Base-by-base conservation (phyloP, 805 yeast species). In the Ogataea allantospora region DNA sequence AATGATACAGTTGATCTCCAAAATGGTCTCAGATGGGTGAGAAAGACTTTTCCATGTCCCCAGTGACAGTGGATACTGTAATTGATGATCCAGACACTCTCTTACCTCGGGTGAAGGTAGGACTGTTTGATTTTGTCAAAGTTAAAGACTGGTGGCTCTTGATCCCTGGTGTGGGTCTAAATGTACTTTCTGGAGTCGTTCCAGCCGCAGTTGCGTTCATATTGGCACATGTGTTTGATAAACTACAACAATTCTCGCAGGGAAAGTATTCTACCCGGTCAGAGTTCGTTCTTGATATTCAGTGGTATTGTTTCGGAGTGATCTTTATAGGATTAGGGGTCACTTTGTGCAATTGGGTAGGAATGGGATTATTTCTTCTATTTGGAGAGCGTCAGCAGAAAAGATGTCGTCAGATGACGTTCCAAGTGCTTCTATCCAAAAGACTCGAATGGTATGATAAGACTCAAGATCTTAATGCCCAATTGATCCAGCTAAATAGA, bases 301-400 rank as follows among this genome's bases (percentile, higher is more conserved):
- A 66, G 25, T 38, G 53, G 47, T 35, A 45, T n/a, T 54, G 64
- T 40, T 50, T 66, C 65, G 27, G 63, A 27, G 51, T 78, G 8
- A 49, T 72, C 27, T 60, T 68, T 0, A 48, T 76, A 3, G 84
- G 80, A 21, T 64, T 66, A 1, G 76, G 70, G 1, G 55, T 70
- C 9, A 53, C 72, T 6, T 49, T 73, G 0, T 42, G 67, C 4
- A 59, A 66, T 30, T 80, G 88, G 81, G 28, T 69, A 0, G 77
- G 82, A 3, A 68, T 83, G 6, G 54, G 71, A 1, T 50, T 67
- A 0, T 88, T 95, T 85, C 73, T 80, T 72, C 50, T 62, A 6
- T 64, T 83, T 30, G 96, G 95, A 6, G 95, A 86, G 57, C 61
- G 66, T 9, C 88, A 83, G 46, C 86, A 79, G 31, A 48, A 64